Evolutionary conservation across 164 flowering plant genomes (phyloP), one percentile per base, ranked within the genome.

Genomic region (Macadamia integrifolia): DNA sequence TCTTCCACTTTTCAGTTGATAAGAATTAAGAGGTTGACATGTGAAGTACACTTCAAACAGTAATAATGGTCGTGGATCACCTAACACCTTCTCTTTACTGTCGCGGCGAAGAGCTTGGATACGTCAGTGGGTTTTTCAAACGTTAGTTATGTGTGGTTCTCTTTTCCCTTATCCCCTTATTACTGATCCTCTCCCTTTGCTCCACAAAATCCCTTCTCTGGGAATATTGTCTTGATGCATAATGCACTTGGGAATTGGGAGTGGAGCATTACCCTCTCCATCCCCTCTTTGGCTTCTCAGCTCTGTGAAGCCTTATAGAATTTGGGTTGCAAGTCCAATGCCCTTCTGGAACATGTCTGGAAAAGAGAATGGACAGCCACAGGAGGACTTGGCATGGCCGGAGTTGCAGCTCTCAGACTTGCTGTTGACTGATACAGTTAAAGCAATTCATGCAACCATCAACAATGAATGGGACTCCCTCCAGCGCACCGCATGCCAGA

Each of bases 131-230:
- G 9, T 52, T 69, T 74, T 79, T 79, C 75, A 70, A 71, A 73
- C 83, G 76, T 81, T 78, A 78, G 82, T 82, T 80, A 48, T 88
- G 88, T 87, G 96, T 88, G 93, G 92, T 81, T 88, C 87, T 88
- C 85, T 87, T 87, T 88, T 65, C 93, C 93, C 93, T 90, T 87
- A 90, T 90, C 93, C 75, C 83, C 23, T 23, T 23, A 23, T 55
- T 66, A 58, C 32, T 53, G 60, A 49, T 50, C 65, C 61, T 18
- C 15, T 52, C 71, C 62, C 9, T 66, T 49, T 50, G 61, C 46
- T n/a, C 60, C 18, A 49, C 11, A 50, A 42, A 43, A 11, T 6
- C 48, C 35, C 57, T 23, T 6, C 18, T 60, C 48, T 23, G 23
- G 40, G 40, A 35, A 35, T 35, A 35, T 35, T 35, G 58, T 35